Conservation (phyloP, 2,329 filamentous ascomycete genomes). For the Clonostachys rosea region DNA sequence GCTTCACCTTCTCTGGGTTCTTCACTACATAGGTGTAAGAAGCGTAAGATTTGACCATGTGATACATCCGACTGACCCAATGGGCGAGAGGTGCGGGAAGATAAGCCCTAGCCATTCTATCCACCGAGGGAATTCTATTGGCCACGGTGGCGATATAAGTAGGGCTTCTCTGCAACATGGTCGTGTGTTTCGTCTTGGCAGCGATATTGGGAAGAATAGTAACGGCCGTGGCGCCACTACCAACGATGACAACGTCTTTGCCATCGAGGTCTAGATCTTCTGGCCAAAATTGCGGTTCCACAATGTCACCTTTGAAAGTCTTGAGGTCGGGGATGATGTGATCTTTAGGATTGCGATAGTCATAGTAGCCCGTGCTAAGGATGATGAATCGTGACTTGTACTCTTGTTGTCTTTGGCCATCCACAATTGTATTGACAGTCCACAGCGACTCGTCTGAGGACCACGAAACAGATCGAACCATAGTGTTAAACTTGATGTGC, state of each 20-base stretch:
- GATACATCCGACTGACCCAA: slow-evolving; percentile 45
- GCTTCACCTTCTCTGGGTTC: slow-evolving; percentile 37
- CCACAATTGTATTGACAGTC: slow-evolving; percentile 34
- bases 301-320: slow-evolving; percentile 56
- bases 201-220: slow-evolving; percentile 67
- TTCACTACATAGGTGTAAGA: no score
- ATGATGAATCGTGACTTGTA: slow-evolving; percentile 29
- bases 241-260: slow-evolving; percentile 67
- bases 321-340: slow-evolving; percentile 59
- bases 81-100: slow-evolving; percentile 38
- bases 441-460: slow-evolving; percentile 46
- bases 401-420: slow-evolving; percentile 4
- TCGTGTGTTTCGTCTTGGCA: slow-evolving; percentile 58
- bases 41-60: slow-evolving; percentile 24
- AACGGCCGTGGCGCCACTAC: slow-evolving; percentile 71
- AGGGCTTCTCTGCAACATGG: slow-evolving; percentile 74
- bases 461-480: slow-evolving; percentile 44
- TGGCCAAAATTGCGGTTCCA: slow-evolving; percentile 73
- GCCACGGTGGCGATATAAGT: slow-evolving; percentile 56
- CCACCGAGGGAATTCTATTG: slow-evolving; percentile 22
- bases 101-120: slow-evolving; percentile 25
- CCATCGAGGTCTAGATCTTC: slow-evolving; percentile 55
- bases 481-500: slow-evolving; percentile 42
- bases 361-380: slow-evolving; percentile 63
- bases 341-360: slow-evolving; percentile 57